phyloP scores from a whole-genome alignment of 2,329 filamentous ascomycete species.

The Clonostachys rhizophaga region DNA sequence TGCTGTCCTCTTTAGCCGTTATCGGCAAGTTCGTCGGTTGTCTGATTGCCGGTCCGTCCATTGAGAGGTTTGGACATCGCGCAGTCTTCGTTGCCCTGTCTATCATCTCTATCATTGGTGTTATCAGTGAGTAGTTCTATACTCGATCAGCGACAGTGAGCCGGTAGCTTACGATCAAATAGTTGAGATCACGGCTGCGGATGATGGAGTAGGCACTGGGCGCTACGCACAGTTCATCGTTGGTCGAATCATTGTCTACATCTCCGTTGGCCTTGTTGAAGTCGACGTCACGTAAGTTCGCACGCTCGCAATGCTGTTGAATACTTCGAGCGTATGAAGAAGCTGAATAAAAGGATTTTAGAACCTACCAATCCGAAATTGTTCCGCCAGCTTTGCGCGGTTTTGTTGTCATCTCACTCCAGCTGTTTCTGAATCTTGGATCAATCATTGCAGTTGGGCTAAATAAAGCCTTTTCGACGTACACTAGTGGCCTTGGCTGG shows the following conservation, averaged over 20 bases:
- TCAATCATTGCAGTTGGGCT: neutral
- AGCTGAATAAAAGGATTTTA: neutral
- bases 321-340: too few relatives aligned
- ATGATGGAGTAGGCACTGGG: conserved; percentile 7
- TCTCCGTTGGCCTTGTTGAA: conserved; percentile 10
- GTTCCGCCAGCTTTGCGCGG: neutral
- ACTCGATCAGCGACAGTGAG: too few relatives aligned
- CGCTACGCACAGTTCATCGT: conserved; percentile 7
- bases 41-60: neutral
- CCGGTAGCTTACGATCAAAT: too few relatives aligned
- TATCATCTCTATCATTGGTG: neutral
- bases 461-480: neutral
- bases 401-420: neutral
- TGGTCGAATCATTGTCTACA: conserved; percentile 9
- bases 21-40: neutral
- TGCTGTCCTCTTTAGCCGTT: neutral
- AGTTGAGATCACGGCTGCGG: neutral
- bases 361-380: conserved; percentile 1
- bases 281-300: conserved; percentile 2
- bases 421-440: neutral
- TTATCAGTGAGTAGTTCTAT: neutral
- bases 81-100: neutral
- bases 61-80: neutral
- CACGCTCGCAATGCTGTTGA: too few relatives aligned
- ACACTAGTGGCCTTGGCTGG: neutral